phyloP scores from a whole-genome alignment of 1,139 yeast species.

The Yamadazyma atmosphaerica region DNA sequence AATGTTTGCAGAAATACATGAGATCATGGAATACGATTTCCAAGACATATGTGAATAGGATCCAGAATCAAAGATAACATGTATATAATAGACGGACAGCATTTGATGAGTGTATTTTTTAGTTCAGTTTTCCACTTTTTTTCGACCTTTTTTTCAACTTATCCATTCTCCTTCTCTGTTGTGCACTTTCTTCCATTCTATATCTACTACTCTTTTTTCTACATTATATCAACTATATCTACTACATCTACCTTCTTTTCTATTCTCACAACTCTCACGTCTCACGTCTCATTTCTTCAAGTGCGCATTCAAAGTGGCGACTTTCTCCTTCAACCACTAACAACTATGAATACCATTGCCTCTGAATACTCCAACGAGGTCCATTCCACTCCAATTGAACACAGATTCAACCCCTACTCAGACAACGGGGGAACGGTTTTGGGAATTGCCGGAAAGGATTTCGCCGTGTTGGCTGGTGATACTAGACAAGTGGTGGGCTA shows the following conservation, averaged over 20 bases:
- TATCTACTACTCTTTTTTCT: background rate
- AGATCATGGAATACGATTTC: slow-evolving; percentile 87
- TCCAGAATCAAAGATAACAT: slow-evolving; percentile 38
- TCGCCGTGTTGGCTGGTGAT: slow-evolving; percentile 96
- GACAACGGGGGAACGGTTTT: slow-evolving; percentile 97
- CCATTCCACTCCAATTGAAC: slow-evolving; percentile 74
- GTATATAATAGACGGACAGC: too few species aligned
- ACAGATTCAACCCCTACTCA: slow-evolving; percentile 90
- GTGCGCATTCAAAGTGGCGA: slow-evolving; percentile 1
- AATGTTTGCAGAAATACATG: slow-evolving; percentile 87
- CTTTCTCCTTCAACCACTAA: background rate
- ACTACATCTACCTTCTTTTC: too few species aligned
- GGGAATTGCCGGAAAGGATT: slow-evolving; percentile 97
- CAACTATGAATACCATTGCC: slow-evolving; percentile 46
- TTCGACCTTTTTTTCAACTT: too few species aligned
- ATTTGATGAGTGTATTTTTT: too few species aligned
- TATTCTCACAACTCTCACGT: background rate
- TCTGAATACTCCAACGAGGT: slow-evolving; percentile 60
- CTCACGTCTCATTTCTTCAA: background rate
- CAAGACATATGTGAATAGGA: slow-evolving; percentile 70
- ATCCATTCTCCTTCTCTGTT: too few species aligned
- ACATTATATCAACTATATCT: background rate
- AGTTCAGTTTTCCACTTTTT: too few species aligned
- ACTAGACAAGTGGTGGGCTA: slow-evolving; percentile 96
- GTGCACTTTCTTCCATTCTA: too few species aligned